These are phyloP conservation scores for Phytopythium cucurbitacearum DNA, from an alignment of 352 stramenopile genomes.

Conservation along the genomic window DNA sequence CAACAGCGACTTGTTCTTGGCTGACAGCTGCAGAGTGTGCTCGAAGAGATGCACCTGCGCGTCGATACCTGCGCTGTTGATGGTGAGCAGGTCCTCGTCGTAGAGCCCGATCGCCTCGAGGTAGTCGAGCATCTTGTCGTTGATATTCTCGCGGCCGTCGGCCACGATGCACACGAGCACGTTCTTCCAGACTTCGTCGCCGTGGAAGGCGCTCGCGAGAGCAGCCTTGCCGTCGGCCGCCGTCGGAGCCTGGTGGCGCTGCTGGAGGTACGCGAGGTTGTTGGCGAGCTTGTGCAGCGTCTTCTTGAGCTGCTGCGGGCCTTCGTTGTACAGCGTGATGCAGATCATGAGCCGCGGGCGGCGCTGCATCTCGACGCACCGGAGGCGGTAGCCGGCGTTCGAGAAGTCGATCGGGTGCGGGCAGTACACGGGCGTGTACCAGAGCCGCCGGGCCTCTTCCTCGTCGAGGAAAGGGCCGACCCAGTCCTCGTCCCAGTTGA, in stretches of 20 bases:
- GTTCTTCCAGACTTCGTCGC: slow-evolving; percentile 78
- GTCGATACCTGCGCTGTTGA: slow-evolving; percentile 79
- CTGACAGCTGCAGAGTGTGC: slow-evolving; percentile 71
- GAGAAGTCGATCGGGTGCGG: slow-evolving; percentile 69
- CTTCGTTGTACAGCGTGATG: slow-evolving; percentile 88
- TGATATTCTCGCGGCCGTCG: slow-evolving; percentile 69
- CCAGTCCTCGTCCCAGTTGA: slow-evolving; percentile 75
- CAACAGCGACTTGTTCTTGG: slow-evolving; percentile 64
- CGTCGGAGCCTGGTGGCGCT: slow-evolving; percentile 15
- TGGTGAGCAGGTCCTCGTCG: slow-evolving; percentile 82
- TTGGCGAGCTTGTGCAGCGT: slow-evolving; percentile 81
- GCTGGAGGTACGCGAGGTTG: slow-evolving; percentile 70
- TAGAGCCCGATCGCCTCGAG: slow-evolving; percentile 69
- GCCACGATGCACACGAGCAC: slow-evolving; percentile 78
- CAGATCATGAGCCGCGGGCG: slow-evolving; percentile 77
- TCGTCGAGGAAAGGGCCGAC: slow-evolving; percentile 63
- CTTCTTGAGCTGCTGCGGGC: slow-evolving; percentile 52
- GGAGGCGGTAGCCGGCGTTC: slow-evolving; percentile 68
- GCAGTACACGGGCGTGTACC: slow-evolving; percentile 81
- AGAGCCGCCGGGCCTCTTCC: slow-evolving; percentile 69
- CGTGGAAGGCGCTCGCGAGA: slow-evolving; percentile 38
- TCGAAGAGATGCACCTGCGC: slow-evolving; percentile 84
- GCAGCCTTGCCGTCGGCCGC: slow-evolving; percentile 21
- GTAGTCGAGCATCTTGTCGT: slow-evolving; percentile 82
- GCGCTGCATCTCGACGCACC: slow-evolving; percentile 69